Base-by-base conservation (phyloP, 2,329 filamentous ascomycete species). In the Neofusicoccum parvum region DNA sequence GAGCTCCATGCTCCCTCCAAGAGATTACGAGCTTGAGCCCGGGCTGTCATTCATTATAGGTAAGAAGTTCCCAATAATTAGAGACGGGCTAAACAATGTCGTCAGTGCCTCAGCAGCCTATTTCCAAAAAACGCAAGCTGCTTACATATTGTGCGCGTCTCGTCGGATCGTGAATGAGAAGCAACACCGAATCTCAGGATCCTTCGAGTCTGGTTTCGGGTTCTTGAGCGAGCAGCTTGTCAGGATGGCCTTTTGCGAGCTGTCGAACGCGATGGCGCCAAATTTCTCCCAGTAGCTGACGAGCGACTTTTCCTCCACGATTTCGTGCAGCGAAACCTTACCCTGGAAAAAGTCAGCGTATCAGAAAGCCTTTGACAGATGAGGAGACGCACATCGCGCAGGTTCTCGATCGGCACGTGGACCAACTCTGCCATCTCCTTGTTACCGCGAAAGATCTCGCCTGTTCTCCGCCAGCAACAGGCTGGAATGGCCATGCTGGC, bases 271-370 rank as follows among this genome's bases (percentile, higher is more conserved):
- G 72, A 99, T 98, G 5, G 93, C 94, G 59, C 94, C 94, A 74
- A 99, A 99, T 74, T 99, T 97, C 79, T 99, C 95, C 95, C 95
- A 99, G 74, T 99, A 99, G 72, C 92, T 92, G 64, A 98, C 95
- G 67, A 97, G 87, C 46, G 94, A 96, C 68, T 96, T 92, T 80
- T 99, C 95, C 2, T 92, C 93, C 50, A 99, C 87, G 68, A 99
- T 96, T 76, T 99, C 94, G 76, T 99, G 95, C 54, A 99, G 86
- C 12, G 95, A 92, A 69, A 98, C 90, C 73, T 96, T 96, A 67
- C 95, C 95, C 94, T 97, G 67, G n/a, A 17, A 54, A 10, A 7
- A 39, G 17, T 75, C 64, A 74, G 69, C 14, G 1, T 2, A 7
- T 32, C 27, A 36, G 41, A 27, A 32, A 11, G 5, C n/a, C 5